Conservation (phyloP, 495 filamentous ascomycete species). For the Parachaetomium inaequale region DNA sequence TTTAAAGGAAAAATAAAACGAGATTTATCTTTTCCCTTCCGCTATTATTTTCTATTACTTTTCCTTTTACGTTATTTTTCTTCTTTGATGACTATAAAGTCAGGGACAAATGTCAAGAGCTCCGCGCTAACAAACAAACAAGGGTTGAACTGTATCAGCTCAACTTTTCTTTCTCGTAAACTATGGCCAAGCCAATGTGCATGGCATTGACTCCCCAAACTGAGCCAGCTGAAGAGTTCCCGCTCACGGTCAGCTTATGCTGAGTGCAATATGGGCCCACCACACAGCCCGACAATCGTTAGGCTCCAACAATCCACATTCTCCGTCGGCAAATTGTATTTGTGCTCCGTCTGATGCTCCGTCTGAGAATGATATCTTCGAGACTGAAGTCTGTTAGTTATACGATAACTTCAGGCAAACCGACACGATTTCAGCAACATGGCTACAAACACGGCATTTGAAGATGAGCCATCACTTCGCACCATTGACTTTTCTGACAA, state of each 20-base stretch:
- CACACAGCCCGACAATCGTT: not conserved
- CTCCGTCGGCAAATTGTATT: not conserved
- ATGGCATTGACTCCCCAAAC: too few species aligned
- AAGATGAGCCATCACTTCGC: not conserved
- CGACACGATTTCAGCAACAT: not conserved
- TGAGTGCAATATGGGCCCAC: not conserved
- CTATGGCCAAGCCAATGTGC: too few species aligned
- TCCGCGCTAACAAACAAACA: too few species aligned
- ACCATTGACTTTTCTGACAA: not conserved
- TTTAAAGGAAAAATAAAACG: too few species aligned
- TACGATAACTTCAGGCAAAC: not conserved
- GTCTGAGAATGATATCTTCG: not conserved
- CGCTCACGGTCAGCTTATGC: not conserved
- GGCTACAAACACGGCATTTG: not conserved
- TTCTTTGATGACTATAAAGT: too few species aligned
- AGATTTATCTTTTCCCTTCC: too few species aligned
- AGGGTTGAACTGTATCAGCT: too few species aligned
- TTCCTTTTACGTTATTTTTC: too few species aligned
- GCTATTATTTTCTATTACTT: too few species aligned
- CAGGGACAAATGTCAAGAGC: too few species aligned
- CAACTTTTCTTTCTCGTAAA: too few species aligned
- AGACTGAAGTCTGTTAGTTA: not conserved
- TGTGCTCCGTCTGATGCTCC: not conserved
- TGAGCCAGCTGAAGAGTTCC: too few species aligned
- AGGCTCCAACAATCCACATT: not conserved